Evolutionary conservation across 192 early-diverging fungal genomes (phyloP).

Genomic region (Lunasporangiospora selenospora): DNA sequence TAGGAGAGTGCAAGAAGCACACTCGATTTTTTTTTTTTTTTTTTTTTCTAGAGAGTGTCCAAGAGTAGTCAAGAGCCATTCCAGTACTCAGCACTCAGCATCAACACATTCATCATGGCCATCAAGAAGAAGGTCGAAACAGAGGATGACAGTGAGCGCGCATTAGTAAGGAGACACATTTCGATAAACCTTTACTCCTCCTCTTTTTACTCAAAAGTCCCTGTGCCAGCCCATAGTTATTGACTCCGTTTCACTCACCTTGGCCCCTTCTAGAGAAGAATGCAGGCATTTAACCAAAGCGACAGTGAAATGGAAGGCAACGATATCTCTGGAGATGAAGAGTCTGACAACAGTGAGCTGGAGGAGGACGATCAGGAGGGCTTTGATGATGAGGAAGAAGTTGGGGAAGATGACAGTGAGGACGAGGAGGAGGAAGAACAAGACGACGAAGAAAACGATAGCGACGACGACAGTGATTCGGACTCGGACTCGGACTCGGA

Average conservation of each 20-base stretch:
- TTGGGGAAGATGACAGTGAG: conserved; percentile 2
- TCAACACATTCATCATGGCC: conserved; percentile 10
- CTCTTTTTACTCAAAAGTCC: background rate
- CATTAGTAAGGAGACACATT: conserved; percentile 4
- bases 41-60: background rate
- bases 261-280: conserved; percentile 24
- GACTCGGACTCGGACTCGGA: conserved; percentile 15
- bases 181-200: background rate
- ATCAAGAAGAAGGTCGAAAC: conserved; percentile 10
- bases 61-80: background rate
- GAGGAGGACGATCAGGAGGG: conserved; percentile 6
- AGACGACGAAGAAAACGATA: conserved; percentile 2
- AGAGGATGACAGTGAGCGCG: conserved; percentile 16
- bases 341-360: conserved; percentile 1
- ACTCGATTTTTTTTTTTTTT: background rate
- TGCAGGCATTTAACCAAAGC: conserved; percentile 41
- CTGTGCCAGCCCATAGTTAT: background rate
- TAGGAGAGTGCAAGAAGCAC: no score
- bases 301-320: conserved; percentile 36
- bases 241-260: background rate
- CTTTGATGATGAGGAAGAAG: conserved; percentile 14
- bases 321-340: conserved; percentile 9
- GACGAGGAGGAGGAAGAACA: conserved; percentile 18
- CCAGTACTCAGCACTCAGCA: background rate
- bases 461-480: conserved; percentile 13